Base-by-base conservation (phyloP, 2,329 filamentous ascomycete genomes). In the Colletotrichum melonis region DNA sequence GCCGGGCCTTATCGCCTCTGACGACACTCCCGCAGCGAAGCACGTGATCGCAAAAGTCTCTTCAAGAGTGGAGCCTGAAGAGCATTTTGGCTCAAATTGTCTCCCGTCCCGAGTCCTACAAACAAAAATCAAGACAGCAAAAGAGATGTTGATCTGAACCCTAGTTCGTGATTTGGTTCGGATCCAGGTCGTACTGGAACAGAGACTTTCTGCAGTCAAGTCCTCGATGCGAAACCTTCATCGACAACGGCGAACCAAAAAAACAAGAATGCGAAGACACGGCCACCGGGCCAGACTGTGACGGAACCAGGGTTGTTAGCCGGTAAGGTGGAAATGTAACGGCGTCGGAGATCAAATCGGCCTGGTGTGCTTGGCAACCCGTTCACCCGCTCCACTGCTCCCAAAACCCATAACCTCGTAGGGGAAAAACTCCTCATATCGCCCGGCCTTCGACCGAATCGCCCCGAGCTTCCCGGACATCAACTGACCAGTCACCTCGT, bases 361-460 rank as follows among this genome's bases (percentile, higher is more conserved):
- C 65, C 63, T 64, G 54, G 58, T 26, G 32, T 24, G 38, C 65
- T 63, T 64, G 54, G 58, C 26, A 35, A 24, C 32, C 66, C 70
- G 58, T 59, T 69, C 14, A 24, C 26, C 66, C 70, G 58, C 66
- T 69, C 14, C 35, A 42, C 58, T 63, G 58, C 24, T 54, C 30
- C 22, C 52, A 58, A 62, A 30, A 35, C 32, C 11, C 32, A 35
- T 35, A 52, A 59, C 63, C 54, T 64, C 16, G 19, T 7, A 19
- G 42, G 9, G 9, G 54, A 14, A 30, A 63, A 65, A 54, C 67
- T 35, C 63, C 42, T 38, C 69, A 56, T 4, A 26, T 28, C 5
- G 58, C 66, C 52, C 59, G 66, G 59, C 14, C 26, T 69, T 55
- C 32, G 69, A 72, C 65, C 58, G 69, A 69, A 69, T 58, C 59